Evolutionary conservation across 2,329 filamentous ascomycete genomes (phyloP).

Genomic region (Herpotrichia juniperi): DNA sequence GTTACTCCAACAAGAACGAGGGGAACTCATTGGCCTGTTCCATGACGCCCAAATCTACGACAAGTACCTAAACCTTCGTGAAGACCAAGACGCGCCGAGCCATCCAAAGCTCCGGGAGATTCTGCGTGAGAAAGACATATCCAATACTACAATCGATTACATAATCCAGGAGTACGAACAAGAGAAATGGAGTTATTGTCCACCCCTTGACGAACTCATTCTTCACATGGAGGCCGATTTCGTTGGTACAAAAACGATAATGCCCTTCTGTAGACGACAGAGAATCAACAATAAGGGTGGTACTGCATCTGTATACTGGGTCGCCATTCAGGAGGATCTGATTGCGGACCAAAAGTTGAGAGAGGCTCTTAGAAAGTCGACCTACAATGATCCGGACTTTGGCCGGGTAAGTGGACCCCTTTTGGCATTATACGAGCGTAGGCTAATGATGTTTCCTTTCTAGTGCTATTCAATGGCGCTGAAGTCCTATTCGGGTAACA

Average conservation of each 20-base stretch:
- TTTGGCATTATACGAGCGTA: neutral
- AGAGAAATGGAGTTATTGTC: conserved; percentile 25
- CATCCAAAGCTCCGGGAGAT: conserved; percentile 1
- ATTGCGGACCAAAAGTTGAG: conserved; percentile 14
- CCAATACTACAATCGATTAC: conserved; percentile 8
- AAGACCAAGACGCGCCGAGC: neutral
- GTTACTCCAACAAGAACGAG: conserved; percentile 20
- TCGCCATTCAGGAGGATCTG: conserved; percentile 25
- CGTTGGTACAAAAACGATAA: conserved; percentile 15
- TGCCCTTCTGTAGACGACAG: conserved; percentile 25
- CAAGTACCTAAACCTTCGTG: conserved; percentile 10
- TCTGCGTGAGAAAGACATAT: neutral
- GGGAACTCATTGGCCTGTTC: conserved; percentile 27
- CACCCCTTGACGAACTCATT: conserved; percentile 17
- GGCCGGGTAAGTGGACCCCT: conserved; percentile 12
- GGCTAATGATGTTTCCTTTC: neutral
- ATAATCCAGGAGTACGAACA: conserved; percentile 24
- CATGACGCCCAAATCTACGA: conserved; percentile 17
- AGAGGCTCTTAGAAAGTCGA: conserved; percentile 9
- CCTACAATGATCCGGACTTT: conserved; percentile 10
- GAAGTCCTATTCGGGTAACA: conserved; percentile 29
- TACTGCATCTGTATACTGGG: conserved; percentile 30
- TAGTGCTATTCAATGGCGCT: conserved; percentile 37
- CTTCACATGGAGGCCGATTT: conserved; percentile 13
- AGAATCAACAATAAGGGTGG: conserved; percentile 33